These are phyloP conservation scores for Coemansia erecta DNA, from an alignment of 192 early-diverging fungal species.

Conservation along the genomic window DNA sequence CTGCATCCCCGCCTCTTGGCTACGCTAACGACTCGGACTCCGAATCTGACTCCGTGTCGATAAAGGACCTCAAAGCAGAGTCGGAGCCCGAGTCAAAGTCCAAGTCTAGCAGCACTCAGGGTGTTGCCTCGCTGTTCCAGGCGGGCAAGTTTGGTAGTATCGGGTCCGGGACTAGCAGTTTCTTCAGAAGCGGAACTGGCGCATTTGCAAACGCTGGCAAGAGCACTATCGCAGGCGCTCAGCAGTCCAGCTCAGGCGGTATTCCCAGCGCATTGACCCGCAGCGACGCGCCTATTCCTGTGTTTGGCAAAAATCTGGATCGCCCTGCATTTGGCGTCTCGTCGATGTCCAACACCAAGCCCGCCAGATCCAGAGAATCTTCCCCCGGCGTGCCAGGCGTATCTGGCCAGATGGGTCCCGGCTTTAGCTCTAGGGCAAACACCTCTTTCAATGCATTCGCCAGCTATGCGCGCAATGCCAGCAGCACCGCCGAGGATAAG, in stretches of 20 bases:
- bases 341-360: conserved; percentile 18
- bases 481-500: no score
- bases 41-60: neutral
- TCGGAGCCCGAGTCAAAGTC: neutral
- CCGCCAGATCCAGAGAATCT: neutral
- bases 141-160: conserved; percentile 30
- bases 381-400: neutral
- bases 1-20: neutral
- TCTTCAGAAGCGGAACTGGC: neutral
- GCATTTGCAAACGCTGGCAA: conserved; percentile 5
- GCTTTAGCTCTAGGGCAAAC: neutral
- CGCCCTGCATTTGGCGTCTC: conserved; percentile 43
- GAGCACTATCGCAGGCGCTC: neutral
- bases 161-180: conserved; percentile 8
- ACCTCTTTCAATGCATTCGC: no score
- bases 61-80: no score
- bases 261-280: conserved; percentile 33
- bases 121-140: conserved; percentile 30
- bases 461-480: no score
- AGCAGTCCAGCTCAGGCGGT: neutral
- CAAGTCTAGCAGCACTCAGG: neutral
- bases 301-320: conserved; percentile 35
- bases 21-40: no score
- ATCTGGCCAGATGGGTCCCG: neutral
- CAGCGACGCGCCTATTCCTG: conserved; percentile 1